Percentiles rank a stretch among this genome's conserved stretches.
phyloP scores from a whole-genome alignment of 768 basidiomycete species.

The Pisolithus orientalis region DNA sequence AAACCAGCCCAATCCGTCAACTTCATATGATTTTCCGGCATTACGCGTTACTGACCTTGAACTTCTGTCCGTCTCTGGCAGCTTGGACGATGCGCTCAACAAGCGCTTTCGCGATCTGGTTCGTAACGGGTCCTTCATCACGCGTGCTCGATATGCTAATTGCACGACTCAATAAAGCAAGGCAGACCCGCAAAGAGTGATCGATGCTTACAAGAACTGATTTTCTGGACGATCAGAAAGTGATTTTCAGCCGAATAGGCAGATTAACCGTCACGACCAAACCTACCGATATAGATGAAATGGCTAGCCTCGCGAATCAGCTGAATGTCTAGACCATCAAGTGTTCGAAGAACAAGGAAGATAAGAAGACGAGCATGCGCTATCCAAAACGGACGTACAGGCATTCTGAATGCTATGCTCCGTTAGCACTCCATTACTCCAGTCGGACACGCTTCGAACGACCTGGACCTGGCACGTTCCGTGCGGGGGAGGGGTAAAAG shows the following conservation, averaged over 20 bases:
- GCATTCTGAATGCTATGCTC: constrained; percentile 94
- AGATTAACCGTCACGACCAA: not conserved
- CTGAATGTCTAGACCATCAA: constrained; percentile 48
- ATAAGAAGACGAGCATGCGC: not conserved
- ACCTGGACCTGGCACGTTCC: constrained; percentile 70
- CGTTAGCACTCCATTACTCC: constrained; percentile 88
- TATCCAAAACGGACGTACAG: constrained; percentile 42
- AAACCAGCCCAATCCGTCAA: not conserved
- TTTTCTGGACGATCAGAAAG: constrained; percentile 43
- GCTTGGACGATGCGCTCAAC: constrained; percentile 85
- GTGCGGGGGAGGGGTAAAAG: constrained; percentile 38
- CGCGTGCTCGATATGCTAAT: constrained; percentile 71
- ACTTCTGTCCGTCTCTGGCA: constrained; percentile 59
- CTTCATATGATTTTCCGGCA: not conserved
- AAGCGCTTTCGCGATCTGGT: constrained; percentile 78
- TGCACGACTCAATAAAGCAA: constrained; percentile 7
- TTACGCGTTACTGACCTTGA: constrained; percentile 47
- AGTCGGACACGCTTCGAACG: constrained; percentile 82
- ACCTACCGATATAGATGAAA: constrained; percentile 86
- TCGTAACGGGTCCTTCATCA: constrained; percentile 61
- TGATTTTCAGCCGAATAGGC: constrained; percentile 3
- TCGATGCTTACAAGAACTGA: constrained; percentile 74
- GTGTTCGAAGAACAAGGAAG: not conserved
- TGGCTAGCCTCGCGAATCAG: constrained; percentile 81
- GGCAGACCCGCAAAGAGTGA: not conserved